Percentiles rank a stretch among this genome's conserved stretches.
phyloP scores from a whole-genome alignment of 257 asterid genomes.

The Solanum sitiens region DNA sequence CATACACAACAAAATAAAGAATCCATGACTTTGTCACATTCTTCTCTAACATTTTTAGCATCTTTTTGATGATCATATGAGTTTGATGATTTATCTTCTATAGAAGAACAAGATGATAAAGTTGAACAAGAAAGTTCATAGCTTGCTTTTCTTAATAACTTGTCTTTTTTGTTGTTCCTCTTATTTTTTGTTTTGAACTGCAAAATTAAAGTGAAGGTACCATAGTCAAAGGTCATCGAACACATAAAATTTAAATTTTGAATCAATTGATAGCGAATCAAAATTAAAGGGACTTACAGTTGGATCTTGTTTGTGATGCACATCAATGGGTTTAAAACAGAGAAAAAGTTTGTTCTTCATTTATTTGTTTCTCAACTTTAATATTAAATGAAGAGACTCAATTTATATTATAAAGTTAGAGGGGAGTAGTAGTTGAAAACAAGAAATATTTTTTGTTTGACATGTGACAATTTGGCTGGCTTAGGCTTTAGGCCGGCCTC shows the following conservation, averaged over 20 bases:
- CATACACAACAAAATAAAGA: background rate
- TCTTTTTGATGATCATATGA: background rate
- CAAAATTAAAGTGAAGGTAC: background rate
- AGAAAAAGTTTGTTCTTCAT: background rate
- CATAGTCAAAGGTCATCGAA: background rate
- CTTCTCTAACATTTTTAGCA: background rate
- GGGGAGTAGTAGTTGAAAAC: background rate
- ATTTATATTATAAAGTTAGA: background rate
- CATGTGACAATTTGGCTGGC: background rate
- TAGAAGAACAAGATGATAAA: background rate
- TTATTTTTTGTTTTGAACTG: background rate
- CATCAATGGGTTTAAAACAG: background rate
- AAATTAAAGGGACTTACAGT: background rate
- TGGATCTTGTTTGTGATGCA: background rate
- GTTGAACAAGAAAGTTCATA: background rate
- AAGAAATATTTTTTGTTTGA: background rate
- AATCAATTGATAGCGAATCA: background rate
- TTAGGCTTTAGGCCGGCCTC: background rate
- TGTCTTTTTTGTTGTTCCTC: background rate
- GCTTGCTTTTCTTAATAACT: background rate
- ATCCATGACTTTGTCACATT: background rate
- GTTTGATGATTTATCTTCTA: background rate
- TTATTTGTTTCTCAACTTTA: background rate
- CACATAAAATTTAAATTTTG: too few species aligned
- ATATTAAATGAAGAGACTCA: background rate